Conservation (phyloP, 1,139 yeast genomes). For the Trichomonascaceae sp. region DNA sequence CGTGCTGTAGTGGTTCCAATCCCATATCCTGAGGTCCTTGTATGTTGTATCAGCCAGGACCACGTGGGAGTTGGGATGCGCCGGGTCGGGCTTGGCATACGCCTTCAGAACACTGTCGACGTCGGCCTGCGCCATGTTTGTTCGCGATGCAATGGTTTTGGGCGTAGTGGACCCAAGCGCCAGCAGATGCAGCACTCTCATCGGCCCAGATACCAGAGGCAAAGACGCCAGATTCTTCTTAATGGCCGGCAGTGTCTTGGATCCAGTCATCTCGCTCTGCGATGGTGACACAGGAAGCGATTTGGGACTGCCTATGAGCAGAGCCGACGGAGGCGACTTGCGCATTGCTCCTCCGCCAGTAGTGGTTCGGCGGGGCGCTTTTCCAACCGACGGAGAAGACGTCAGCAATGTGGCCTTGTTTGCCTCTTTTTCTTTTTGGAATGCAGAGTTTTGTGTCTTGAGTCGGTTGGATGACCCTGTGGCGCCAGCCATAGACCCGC, state of each 20-base stretch:
- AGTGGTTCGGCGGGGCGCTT: background rate
- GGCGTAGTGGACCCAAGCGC: conserved; percentile 21
- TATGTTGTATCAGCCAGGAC: conserved; percentile 20
- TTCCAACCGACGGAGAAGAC: background rate
- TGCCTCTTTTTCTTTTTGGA: conserved; percentile 12
- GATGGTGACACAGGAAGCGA: conserved; percentile 8
- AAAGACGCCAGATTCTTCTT: conserved; percentile 15
- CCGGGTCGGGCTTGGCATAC: conserved; percentile 14
- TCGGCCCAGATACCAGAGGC: conserved; percentile 18
- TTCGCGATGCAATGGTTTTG: conserved; percentile 18
- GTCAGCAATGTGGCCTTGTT: conserved; percentile 12
- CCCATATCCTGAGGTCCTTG: conserved; percentile 26
- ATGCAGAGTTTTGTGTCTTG: conserved; percentile 11
- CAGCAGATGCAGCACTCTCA: conserved; percentile 25
- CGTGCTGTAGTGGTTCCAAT: conserved; percentile 25
- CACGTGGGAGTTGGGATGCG: conserved; percentile 2
- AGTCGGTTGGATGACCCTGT: conserved; percentile 7
- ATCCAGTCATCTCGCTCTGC: conserved; percentile 5
- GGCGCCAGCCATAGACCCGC: conserved; percentile 8
- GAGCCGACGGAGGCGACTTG: background rate
- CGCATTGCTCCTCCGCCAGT: background rate
- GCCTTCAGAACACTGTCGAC: conserved; percentile 19
- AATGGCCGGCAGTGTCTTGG: conserved; percentile 7
- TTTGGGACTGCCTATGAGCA: background rate
- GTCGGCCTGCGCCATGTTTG: conserved; percentile 19